A percentile compares a stretch with the other conserved stretches of the same genome.
Conservation (phyloP, 2,329 filamentous ascomycete species). For the Triangularia setosa region DNA sequence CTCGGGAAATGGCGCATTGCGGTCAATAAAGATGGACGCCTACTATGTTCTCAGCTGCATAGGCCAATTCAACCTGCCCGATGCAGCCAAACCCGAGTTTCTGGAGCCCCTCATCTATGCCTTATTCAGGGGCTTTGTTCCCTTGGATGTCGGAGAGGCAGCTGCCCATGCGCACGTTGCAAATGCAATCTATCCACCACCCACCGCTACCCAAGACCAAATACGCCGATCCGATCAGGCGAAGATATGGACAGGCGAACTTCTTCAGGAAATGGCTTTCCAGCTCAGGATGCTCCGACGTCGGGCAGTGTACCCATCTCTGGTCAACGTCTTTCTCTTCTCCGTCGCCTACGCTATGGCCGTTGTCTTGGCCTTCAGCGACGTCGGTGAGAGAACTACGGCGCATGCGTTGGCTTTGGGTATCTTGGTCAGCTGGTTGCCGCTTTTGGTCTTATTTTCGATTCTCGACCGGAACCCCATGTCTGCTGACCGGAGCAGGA, state of each 20-base stretch:
- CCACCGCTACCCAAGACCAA: neutral
- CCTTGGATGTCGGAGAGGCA: neutral
- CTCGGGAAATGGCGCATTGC: neutral
- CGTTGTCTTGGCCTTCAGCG: conserved; percentile 28
- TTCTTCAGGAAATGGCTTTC: conserved; percentile 32
- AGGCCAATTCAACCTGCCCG: conserved; percentile 5
- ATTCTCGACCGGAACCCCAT: conserved; percentile 45
- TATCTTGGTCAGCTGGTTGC: conserved; percentile 42
- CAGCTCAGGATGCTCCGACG: conserved; percentile 38
- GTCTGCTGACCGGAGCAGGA: conserved; percentile 15
- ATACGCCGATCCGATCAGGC: neutral
- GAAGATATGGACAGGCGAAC: neutral
- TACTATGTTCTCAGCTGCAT: conserved; percentile 11
- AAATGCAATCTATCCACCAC: neutral
- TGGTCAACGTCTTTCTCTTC: conserved; percentile 42
- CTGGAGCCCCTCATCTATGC: conserved; percentile 5
- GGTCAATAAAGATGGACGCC: neutral
- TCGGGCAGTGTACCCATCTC: conserved; percentile 35
- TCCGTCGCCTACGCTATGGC: conserved; percentile 29
- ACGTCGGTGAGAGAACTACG: conserved; percentile 36
- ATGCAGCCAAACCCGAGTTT: neutral
- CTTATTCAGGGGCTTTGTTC: conserved; percentile 3
- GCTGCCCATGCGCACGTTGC: neutral
- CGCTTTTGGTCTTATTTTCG: conserved; percentile 39
- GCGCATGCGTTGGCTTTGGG: conserved; percentile 43